A percentile compares a stretch with the other conserved stretches of the same genome.
Evolutionary conservation across 139 green algal genomes (phyloP).

Genomic region (Chlamydomonas sphaeroides): DNA sequence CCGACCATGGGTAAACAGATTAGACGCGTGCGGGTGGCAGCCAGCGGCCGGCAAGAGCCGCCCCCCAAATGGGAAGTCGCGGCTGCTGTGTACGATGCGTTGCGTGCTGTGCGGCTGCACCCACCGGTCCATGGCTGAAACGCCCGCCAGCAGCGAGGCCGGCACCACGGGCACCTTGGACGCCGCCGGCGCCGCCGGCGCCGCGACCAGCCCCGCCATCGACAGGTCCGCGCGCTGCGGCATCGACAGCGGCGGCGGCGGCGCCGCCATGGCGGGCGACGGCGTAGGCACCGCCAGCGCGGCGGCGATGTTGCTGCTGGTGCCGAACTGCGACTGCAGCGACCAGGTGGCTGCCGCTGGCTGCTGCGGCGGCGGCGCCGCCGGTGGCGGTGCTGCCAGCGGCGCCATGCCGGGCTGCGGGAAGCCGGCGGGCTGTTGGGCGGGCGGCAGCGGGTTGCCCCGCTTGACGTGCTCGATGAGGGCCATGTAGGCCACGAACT

Average conservation of each 20-base stretch:
- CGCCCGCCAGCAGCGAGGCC: neutral
- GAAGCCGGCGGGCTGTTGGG: slow-evolving; percentile 40
- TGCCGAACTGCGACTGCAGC: slow-evolving; percentile 54
- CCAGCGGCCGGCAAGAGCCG: no score
- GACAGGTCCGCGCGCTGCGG: neutral
- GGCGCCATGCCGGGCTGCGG: slow-evolving; percentile 64
- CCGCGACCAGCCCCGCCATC: neutral
- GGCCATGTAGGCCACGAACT: slow-evolving; percentile 83
- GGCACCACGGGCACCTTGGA: slow-evolving; percentile 29
- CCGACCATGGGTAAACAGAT: no score
- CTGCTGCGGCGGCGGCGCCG: neutral
- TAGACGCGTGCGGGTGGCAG: no score
- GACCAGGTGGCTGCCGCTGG: slow-evolving; percentile 41
- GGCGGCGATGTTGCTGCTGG: slow-evolving; percentile 31
- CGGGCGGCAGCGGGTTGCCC: slow-evolving; percentile 49
- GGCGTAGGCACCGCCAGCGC: slow-evolving; percentile 9
- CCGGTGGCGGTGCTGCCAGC: slow-evolving; percentile 10
- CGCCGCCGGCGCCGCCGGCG: neutral
- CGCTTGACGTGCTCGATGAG: slow-evolving; percentile 76
- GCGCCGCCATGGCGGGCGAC: slow-evolving; percentile 1
- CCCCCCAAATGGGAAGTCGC: no score
- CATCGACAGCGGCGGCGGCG: slow-evolving; percentile 19
- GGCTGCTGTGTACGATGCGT: no score
- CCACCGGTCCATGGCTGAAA: slow-evolving; percentile 28
- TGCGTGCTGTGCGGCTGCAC: no score